These are phyloP conservation scores for Trichophyton rubrum DNA, from an alignment of 2,329 filamentous ascomycete species.

Conservation along the genomic window DNA sequence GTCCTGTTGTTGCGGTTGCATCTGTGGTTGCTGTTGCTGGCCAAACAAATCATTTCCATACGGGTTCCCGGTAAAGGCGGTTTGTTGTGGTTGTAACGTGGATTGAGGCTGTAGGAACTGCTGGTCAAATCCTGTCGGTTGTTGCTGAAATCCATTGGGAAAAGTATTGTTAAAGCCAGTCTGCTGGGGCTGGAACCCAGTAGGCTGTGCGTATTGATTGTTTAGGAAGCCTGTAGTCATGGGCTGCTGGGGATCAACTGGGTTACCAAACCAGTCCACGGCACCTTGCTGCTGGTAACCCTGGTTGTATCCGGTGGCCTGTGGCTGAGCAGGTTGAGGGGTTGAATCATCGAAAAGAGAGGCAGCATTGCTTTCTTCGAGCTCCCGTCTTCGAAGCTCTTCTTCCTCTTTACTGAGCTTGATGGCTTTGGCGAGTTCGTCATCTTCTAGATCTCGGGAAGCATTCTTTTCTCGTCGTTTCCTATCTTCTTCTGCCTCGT, in stretches of 20 bases:
- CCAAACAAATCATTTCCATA: constrained; percentile 40
- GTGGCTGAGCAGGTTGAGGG: constrained; percentile 50
- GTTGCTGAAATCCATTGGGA: constrained; percentile 54
- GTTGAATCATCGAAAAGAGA: constrained; percentile 76
- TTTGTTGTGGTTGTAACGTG: constrained; percentile 46
- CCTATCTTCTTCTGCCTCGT: constrained; percentile 82
- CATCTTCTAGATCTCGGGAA: constrained; percentile 53
- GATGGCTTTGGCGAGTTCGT: constrained; percentile 88
- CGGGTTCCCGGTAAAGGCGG: constrained; percentile 45
- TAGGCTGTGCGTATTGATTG: constrained; percentile 62
- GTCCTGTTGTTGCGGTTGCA: constrained; percentile 41
- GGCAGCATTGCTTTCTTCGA: constrained; percentile 73
- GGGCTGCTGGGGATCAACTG: constrained; percentile 63
- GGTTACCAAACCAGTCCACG: constrained; percentile 96
- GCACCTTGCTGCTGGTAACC: constrained; percentile 94
- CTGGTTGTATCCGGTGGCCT: constrained; percentile 84
- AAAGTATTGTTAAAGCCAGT: constrained; percentile 60
- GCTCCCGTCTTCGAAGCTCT: constrained; percentile 61
- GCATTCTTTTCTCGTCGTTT: constrained; percentile 48
- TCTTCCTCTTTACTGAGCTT: constrained; percentile 94
- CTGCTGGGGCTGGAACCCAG: constrained; percentile 51
- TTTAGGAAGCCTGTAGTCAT: constrained; percentile 57
- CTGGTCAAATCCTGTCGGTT: constrained; percentile 58
- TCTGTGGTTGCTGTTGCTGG: constrained; percentile 38
- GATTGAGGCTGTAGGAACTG: constrained; percentile 32